Percentiles rank a stretch among this genome's conserved stretches.
These are phyloP conservation scores for Candida berthetii DNA, from an alignment of 805 yeast genomes.

Conservation along the genomic window DNA sequence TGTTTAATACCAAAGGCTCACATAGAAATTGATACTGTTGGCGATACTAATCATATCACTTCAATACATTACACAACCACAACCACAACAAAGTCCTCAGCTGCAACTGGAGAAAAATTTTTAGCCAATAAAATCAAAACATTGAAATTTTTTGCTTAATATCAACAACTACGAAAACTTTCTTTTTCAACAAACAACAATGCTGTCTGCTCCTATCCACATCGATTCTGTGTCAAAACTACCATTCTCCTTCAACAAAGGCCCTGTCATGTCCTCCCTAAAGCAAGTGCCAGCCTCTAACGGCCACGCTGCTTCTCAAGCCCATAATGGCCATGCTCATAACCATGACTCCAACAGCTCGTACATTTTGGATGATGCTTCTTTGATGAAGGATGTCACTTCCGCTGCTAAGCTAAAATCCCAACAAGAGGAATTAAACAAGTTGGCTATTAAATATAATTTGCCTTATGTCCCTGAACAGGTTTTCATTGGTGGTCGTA, in stretches of 20 bases:
- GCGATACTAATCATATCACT: too few relatives aligned
- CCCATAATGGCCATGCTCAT: background rate
- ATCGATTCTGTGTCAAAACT: constrained; percentile 11
- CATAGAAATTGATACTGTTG: too few relatives aligned
- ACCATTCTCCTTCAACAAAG: too few relatives aligned
- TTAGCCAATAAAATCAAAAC: too few relatives aligned
- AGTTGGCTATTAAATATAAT: constrained; percentile 5
- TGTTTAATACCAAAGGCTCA: too few relatives aligned
- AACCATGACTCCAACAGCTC: background rate
- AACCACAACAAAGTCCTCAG: too few relatives aligned
- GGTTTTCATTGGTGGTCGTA: constrained; percentile 74
- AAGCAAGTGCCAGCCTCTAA: constrained; percentile 7
- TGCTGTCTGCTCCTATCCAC: constrained; percentile 13
- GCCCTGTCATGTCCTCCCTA: too few relatives aligned
- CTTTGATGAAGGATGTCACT: background rate
- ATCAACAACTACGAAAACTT: too few relatives aligned
- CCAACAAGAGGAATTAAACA: background rate
- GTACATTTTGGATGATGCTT: background rate
- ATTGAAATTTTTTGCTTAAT: too few relatives aligned
- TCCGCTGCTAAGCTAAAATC: background rate
- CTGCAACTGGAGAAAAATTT: too few relatives aligned
- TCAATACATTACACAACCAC: too few relatives aligned
- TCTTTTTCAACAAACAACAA: background rate
- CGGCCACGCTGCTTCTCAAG: constrained; percentile 9
- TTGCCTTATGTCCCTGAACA: constrained; percentile 20